A percentile compares a stretch with the other conserved stretches of the same genome.
phyloP scores from a whole-genome alignment of 305 asterid genomes.

The Fraxinus greggii region DNA sequence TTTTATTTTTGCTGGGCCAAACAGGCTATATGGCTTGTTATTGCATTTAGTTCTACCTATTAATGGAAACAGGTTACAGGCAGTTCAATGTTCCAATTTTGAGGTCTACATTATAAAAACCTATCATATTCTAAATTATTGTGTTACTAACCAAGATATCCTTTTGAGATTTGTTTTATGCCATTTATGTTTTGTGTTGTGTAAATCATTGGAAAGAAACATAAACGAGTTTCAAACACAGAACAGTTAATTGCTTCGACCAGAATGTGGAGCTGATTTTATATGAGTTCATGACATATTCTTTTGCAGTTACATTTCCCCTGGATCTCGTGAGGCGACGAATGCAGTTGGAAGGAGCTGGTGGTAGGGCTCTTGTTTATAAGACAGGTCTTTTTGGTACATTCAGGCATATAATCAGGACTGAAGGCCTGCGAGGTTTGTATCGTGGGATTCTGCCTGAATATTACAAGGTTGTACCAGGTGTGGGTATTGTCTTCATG shows the following conservation, averaged over 20 bases:
- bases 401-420: slow-evolving; percentile 47
- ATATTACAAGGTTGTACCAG: slow-evolving; percentile 80
- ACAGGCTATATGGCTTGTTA: neutral
- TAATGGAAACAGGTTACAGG: neutral
- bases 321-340: slow-evolving; percentile 80
- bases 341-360: slow-evolving; percentile 92
- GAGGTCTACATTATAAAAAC: neutral
- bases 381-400: slow-evolving; percentile 62
- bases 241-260: neutral
- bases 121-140: neutral
- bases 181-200: neutral
- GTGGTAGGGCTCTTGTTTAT: slow-evolving; percentile 69
- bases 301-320: slow-evolving; percentile 69
- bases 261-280: neutral
- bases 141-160: neutral
- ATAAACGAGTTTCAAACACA: neutral
- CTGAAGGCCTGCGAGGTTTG: slow-evolving; percentile 66
- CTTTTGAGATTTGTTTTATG: neutral
- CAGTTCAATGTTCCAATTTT: slow-evolving; percentile 1
- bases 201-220: neutral
- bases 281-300: slow-evolving; percentile 1
- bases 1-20: slow-evolving; percentile 1
- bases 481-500: slow-evolving; percentile 80
- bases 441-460: slow-evolving; percentile 84
- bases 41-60: neutral